Base-by-base conservation (phyloP, 2,329 filamentous ascomycete genomes). In the Epichloe elymi region DNA sequence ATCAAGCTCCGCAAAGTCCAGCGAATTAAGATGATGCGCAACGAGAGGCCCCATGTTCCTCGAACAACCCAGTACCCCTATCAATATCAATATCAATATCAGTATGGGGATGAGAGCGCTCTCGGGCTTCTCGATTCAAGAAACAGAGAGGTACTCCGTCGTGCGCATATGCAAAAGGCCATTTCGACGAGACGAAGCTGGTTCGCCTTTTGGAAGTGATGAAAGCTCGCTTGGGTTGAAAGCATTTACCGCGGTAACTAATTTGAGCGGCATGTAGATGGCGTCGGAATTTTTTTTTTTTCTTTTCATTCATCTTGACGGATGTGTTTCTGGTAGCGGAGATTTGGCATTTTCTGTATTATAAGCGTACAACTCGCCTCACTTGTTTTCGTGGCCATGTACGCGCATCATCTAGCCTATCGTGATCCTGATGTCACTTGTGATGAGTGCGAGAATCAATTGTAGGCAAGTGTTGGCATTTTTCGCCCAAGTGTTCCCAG, bases 1-100 rank as follows among this genome's bases (percentile, higher is more conserved):
- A 75, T 77, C 49, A 94, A 88, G 67, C 76, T 98, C 56, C 82
- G 87, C 57, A 86, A 85, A 63, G 86, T 95, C 26, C 88, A 95
- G 71, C 79, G 88, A 54, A 82, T 96, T 56, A 87, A 85, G 63
- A 95, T 96, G 88, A 90, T 68, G 61, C 66, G 68, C 54, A 66
- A 65, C 50, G 70, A 72, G 56, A 61, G 68, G 43, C 65, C 68
- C 3, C 61, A 64, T 19, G 57, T 72, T 41, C 64, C 67, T 3
- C 65, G 68, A 5, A 63, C 58, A 53, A 67, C 64, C 56, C 68
- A 70, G 19, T 73, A 76, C 53, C 66, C 47, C 19, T 47, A 53
- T 30, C 51, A 48, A 17, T 50, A 50, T 14, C 50, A 52, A 5
- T 52, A 52, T 14, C 50, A 52, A 5, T 52, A 52, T 15, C 47